Evolutionary conservation across 805 yeast species (phyloP).

Genomic region (Jamesozyma lodderae): DNA sequence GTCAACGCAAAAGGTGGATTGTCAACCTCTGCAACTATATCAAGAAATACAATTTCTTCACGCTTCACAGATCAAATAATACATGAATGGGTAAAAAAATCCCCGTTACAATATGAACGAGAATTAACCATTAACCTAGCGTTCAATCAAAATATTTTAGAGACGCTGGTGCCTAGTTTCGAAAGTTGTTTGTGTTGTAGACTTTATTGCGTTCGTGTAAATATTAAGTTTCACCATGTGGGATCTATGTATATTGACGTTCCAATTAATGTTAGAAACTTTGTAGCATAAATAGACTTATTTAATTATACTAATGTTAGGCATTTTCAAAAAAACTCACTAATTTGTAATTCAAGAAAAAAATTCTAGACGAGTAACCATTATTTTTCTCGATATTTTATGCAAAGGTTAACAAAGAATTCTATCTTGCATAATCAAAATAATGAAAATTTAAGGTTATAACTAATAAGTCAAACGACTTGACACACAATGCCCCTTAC

Average conservation of each 20-base stretch:
- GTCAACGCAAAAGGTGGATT: constrained; percentile 8
- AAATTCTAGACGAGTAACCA: too few relatives aligned
- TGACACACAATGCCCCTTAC: too few relatives aligned
- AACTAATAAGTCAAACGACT: too few relatives aligned
- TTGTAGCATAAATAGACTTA: too few relatives aligned
- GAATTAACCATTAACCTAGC: constrained; percentile 20
- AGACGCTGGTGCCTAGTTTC: constrained; percentile 39
- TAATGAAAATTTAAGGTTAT: too few relatives aligned
- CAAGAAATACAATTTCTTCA: constrained; percentile 11
- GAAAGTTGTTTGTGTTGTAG: constrained; percentile 41
- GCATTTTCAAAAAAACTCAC: too few relatives aligned
- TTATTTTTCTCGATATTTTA: too few relatives aligned
- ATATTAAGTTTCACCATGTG: constrained; percentile 26
- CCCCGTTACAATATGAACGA: constrained; percentile 28
- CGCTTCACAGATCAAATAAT: constrained; percentile 19
- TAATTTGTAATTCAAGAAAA: too few relatives aligned
- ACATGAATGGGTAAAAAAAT: constrained; percentile 23
- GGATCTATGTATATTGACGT: constrained; percentile 10
- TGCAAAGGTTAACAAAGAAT: too few relatives aligned
- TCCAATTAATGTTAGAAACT: constrained; percentile 12
- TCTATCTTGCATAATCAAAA: too few relatives aligned
- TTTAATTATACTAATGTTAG: too few relatives aligned
- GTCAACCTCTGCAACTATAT: constrained; percentile 2
- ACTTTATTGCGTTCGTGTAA: constrained; percentile 36
- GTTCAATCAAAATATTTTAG: constrained; percentile 26